These are phyloP conservation scores for Chloromonas sp. DNA, from an alignment of 163 green algal species.

Conservation along the genomic window DNA sequence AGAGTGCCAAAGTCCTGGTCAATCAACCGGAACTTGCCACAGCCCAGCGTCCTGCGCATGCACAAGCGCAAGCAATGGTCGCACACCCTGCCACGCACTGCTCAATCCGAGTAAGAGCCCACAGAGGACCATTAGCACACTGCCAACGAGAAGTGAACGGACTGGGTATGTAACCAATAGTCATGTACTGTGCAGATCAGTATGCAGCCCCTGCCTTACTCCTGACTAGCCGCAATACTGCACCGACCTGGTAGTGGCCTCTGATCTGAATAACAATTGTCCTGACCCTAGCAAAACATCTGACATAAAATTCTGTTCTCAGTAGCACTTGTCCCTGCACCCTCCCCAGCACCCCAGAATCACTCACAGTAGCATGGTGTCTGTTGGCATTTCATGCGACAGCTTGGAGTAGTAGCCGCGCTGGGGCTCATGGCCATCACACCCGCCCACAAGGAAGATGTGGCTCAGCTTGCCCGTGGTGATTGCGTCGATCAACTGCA, in stretches of 20 bases:
- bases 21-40: slow-evolving; percentile 67
- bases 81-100: too few relatives aligned
- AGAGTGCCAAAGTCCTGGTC: slow-evolving; percentile 41
- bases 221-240: too few relatives aligned
- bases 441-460: slow-evolving; percentile 63
- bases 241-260: too few relatives aligned
- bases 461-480: slow-evolving; percentile 53
- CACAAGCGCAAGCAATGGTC: background rate
- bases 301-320: too few relatives aligned
- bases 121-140: too few relatives aligned
- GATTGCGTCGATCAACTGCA: slow-evolving; percentile 41
- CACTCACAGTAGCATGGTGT: slow-evolving; percentile 16
- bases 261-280: too few relatives aligned
- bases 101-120: too few relatives aligned
- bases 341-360: background rate
- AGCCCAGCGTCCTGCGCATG: slow-evolving; percentile 42
- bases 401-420: slow-evolving; percentile 58
- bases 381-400: slow-evolving; percentile 29
- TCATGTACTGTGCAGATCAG: too few relatives aligned
- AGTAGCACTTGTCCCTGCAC: background rate
- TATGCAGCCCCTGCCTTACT: too few relatives aligned
- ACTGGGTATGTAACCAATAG: too few relatives aligned
- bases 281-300: too few relatives aligned
- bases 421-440: slow-evolving; percentile 45
- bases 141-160: too few relatives aligned